Base-by-base conservation (phyloP, 768 basidiomycete species). In the Leccinum variicolor region DNA sequence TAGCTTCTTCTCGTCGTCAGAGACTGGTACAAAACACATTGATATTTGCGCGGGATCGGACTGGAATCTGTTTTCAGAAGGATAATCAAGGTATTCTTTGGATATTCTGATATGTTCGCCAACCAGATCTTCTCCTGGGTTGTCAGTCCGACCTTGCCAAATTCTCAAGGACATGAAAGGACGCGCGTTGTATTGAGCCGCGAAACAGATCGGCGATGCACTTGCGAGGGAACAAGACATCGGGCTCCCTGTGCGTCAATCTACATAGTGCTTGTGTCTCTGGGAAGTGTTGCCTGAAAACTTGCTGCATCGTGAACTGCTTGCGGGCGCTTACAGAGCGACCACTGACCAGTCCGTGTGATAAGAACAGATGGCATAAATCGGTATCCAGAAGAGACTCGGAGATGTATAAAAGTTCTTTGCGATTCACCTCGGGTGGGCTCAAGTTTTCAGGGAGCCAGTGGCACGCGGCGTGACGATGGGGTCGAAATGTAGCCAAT, bases 261-360 rank as follows among this genome's bases (percentile, higher is more conserved):
- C 80, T 81, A 71, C 94, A 93, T 3, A 29, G 81, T 6, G 84
- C 86, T n/a, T 77, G 67, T 1, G 83, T 80, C 47, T 84, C 74
- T 19, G 87, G 88, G 66, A 94, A 95, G 59, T 87, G 85, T 21
- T 82, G 79, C 56, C 87, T 66, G 23, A 97, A 85, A 0, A 93
- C 94, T 74, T 95, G 90, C 75, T 98, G 96, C 96, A 97, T 98
- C 0, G 94, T 91, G 49, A 97, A 78, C 92, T 95, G 56, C 15
- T 28, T n/a, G 31, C 9, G 4, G 41, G 21, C 3, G 39, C 45
- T 53, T 46, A 17, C 46, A 21, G 14, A 25, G 15, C 19, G 8
- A 33, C 33, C 33, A 33, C 4, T 13, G 8, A 33, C 33, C 33
- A 33, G 13, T 13, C 33, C 2, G 47, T 17, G 41, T 5, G 14